Evolutionary conservation across 768 basidiomycete species (phyloP).

Genomic region (Panaeolus cyanescens): DNA sequence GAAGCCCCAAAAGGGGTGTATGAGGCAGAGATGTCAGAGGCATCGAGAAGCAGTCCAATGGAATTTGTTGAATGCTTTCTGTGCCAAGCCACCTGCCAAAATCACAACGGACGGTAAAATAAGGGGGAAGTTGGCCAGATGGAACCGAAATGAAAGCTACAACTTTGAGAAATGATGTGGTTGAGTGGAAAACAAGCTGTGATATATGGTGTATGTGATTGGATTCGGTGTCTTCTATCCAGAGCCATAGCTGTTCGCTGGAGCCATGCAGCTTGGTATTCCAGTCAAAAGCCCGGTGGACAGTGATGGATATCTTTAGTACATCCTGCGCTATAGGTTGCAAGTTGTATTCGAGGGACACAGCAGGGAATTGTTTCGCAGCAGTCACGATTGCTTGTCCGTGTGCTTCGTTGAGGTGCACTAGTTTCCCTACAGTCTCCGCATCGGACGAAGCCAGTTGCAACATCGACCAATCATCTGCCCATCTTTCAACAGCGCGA

Average conservation of each 20-base stretch:
- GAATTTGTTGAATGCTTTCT: slow-evolving; percentile 68
- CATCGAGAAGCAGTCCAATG: slow-evolving; percentile 75
- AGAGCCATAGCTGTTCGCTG: slow-evolving; percentile 90
- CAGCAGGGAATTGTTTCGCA: slow-evolving; percentile 83
- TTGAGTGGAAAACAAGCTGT: slow-evolving; percentile 70
- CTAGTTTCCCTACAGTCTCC: slow-evolving; percentile 70
- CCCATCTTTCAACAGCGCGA: slow-evolving; percentile 77
- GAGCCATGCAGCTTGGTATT: slow-evolving; percentile 70
- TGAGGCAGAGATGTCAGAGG: slow-evolving; percentile 59
- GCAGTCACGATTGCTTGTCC: slow-evolving; percentile 78
- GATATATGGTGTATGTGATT: slow-evolving; percentile 80
- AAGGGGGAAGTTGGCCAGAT: slow-evolving; percentile 56
- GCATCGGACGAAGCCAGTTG: slow-evolving; percentile 73
- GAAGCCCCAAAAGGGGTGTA: slow-evolving; percentile 69
- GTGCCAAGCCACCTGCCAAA: slow-evolving; percentile 96
- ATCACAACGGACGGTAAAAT: slow-evolving; percentile 73
- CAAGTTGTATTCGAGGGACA: slow-evolving; percentile 64
- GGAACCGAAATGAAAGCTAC: slow-evolving; percentile 84
- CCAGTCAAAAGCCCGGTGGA: slow-evolving; percentile 80
- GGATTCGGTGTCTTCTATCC: slow-evolving; percentile 90
- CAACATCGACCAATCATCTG: slow-evolving; percentile 74
- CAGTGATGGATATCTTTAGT: slow-evolving; percentile 69
- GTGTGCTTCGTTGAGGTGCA: slow-evolving; percentile 86
- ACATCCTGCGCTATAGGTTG: slow-evolving; percentile 86
- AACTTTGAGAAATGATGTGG: slow-evolving; percentile 57